These are phyloP conservation scores for Pestalotiopsis sp. DNA, from an alignment of 2,329 filamentous ascomycete genomes.

Conservation along the genomic window DNA sequence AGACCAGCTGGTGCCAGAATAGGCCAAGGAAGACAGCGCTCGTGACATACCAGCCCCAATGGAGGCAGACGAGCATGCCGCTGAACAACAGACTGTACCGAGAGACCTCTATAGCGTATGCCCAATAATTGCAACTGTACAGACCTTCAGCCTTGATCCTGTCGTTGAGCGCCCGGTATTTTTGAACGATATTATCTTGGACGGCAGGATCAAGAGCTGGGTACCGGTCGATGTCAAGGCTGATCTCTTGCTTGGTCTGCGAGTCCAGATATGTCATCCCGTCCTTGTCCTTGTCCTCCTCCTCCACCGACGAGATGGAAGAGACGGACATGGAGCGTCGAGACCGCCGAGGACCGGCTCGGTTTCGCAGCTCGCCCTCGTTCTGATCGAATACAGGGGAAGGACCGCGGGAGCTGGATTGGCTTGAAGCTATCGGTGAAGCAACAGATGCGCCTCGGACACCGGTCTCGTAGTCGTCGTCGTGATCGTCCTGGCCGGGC, in stretches of 20 bases:
- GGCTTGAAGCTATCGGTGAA: slow-evolving; percentile 45
- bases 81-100: slow-evolving; percentile 73
- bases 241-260: slow-evolving; percentile 74
- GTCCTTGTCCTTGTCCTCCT: slow-evolving; percentile 38
- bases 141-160: slow-evolving; percentile 75
- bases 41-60: slow-evolving; percentile 65
- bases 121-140: slow-evolving; percentile 81
- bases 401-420: slow-evolving; percentile 54
- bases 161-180: slow-evolving; percentile 79
- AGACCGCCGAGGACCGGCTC: slow-evolving; percentile 24
- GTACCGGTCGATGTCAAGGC: slow-evolving; percentile 78
- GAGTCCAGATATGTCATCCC: slow-evolving; percentile 71
- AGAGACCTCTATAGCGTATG: slow-evolving; percentile 74
- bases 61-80: slow-evolving; percentile 64
- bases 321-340: slow-evolving; percentile 55
- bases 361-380: slow-evolving; percentile 32
- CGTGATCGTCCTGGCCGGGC: neutral
- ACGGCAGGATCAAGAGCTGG: slow-evolving; percentile 74
- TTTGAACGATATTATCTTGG: slow-evolving; percentile 75
- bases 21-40: slow-evolving; percentile 77
- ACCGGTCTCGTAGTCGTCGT: slow-evolving; percentile 31
- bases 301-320: slow-evolving; percentile 57
- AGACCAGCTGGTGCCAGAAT: slow-evolving; percentile 94
- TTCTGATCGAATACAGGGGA: slow-evolving; percentile 53
- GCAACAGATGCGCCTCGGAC: slow-evolving; percentile 23